phyloP scores from a whole-genome alignment of 169 alveolate species.

The Plasmodium falciparum region DNA sequence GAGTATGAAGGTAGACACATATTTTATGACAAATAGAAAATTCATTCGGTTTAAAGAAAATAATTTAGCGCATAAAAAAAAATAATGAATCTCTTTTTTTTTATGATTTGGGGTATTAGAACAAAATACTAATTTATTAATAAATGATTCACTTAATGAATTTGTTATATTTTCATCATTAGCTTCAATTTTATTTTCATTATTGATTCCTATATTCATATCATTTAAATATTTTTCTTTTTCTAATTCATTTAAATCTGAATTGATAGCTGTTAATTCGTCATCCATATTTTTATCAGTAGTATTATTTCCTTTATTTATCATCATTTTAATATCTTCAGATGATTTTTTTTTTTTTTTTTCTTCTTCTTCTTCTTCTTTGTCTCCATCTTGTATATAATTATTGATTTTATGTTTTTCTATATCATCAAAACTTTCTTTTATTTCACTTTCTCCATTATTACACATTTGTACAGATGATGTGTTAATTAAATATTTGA shows the following conservation, averaged over 20 bases:
- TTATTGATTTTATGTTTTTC: slow-evolving; percentile 3
- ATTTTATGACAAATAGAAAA: slow-evolving; percentile 24
- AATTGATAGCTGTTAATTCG: not conserved
- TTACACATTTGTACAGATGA: not conserved
- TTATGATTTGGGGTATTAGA: slow-evolving; percentile 43
- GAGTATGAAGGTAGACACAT: slow-evolving; percentile 14
- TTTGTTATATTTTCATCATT: not conserved
- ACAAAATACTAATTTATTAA: slow-evolving; percentile 25
- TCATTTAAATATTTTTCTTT: not conserved
- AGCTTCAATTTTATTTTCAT: not conserved
- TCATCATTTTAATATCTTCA: not conserved
- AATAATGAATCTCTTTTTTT: slow-evolving; percentile 34
- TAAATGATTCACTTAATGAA: slow-evolving; percentile 27
- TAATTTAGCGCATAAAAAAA: slow-evolving; percentile 60
- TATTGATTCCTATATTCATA: not conserved
- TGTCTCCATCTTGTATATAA: not conserved
- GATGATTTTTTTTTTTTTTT: not conserved
- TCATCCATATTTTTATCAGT: not conserved
- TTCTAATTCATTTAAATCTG: not conserved
- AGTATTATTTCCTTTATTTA: not conserved
- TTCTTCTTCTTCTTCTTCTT: slow-evolving; percentile 1
- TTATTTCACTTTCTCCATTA: slow-evolving; percentile 1
- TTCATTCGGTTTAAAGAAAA: not conserved
- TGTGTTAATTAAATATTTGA: slow-evolving; percentile 6
- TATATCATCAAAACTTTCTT: not conserved